These are phyloP conservation scores for Populus hybrid DNA, from an alignment of 441 rosid genomes.

Conservation along the genomic window DNA sequence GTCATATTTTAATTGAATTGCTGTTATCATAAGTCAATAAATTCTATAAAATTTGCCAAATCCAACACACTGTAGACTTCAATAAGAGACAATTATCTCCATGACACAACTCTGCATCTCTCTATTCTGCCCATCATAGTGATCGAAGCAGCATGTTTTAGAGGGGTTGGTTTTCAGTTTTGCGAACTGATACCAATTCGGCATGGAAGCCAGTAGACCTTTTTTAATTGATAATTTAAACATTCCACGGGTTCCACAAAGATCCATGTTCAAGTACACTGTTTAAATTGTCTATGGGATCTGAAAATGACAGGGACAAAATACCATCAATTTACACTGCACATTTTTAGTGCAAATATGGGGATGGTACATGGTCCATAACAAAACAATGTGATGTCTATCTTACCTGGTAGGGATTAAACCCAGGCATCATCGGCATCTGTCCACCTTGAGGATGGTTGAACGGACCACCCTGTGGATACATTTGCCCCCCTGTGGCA, in stretches of 20 bases:
- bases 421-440: conserved; percentile 82
- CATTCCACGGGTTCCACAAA: neutral
- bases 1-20: neutral
- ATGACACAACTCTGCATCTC: neutral
- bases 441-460: conserved; percentile 78
- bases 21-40: neutral
- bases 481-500: conserved; percentile 54
- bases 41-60: neutral
- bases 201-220: neutral
- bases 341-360: neutral
- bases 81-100: neutral
- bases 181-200: neutral
- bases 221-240: neutral
- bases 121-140: neutral
- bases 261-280: neutral
- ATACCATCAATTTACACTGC: neutral
- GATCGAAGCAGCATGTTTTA: neutral
- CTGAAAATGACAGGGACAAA: neutral
- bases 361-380: neutral
- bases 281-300: neutral
- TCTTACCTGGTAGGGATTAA: conserved; percentile 74
- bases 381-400: neutral
- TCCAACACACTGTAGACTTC: neutral
- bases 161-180: neutral
- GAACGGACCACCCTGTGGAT: conserved; percentile 69